Evolutionary conservation across 495 filamentous ascomycete species (phyloP).

Genomic region (Rhypophila decipiens): DNA sequence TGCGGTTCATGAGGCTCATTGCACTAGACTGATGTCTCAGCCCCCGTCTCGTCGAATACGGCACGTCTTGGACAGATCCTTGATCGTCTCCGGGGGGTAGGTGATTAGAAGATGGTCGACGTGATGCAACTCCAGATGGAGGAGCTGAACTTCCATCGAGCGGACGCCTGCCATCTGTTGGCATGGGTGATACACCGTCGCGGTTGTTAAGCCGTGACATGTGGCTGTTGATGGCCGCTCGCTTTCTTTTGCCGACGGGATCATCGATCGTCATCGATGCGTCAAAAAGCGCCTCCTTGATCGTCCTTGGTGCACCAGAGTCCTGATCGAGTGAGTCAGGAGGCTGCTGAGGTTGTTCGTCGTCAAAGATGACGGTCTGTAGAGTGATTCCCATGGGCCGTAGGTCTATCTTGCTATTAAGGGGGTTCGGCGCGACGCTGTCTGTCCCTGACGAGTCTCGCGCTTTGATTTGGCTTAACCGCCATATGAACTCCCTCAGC

Average conservation of each 20-base stretch:
- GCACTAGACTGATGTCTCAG: conserved; percentile 67
- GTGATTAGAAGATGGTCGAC: conserved; percentile 21
- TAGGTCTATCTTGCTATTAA: conserved; percentile 65
- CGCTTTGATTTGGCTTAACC: conserved; percentile 62
- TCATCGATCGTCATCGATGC: conserved; percentile 85
- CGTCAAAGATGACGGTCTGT: conserved; percentile 90
- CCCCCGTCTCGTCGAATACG: conserved; percentile 32
- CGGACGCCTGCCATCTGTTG: conserved; percentile 22
- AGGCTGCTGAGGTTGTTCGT: conserved; percentile 35
- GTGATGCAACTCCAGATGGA: conserved; percentile 25
- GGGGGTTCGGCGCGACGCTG: conserved; percentile 17
- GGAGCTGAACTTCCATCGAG: conserved; percentile 16
- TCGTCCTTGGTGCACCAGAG: conserved; percentile 58
- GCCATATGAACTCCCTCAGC: conserved; percentile 88
- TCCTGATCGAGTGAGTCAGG: conserved; percentile 16
- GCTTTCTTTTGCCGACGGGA: conserved; percentile 49
- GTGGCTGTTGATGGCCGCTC: conserved; percentile 47
- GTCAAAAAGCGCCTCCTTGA: conserved; percentile 85
- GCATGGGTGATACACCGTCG: conserved; percentile 33
- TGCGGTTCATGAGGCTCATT: conserved; percentile 72
- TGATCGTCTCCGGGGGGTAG: conserved; percentile 23
- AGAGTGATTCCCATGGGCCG: conserved; percentile 65
- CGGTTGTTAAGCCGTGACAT: conserved; percentile 39
- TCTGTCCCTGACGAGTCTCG: conserved; percentile 41
- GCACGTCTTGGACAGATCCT: conserved; percentile 31